These are phyloP conservation scores for Fusarium kyushuense DNA, from an alignment of 2,329 filamentous ascomycete genomes.

Conservation along the genomic window DNA sequence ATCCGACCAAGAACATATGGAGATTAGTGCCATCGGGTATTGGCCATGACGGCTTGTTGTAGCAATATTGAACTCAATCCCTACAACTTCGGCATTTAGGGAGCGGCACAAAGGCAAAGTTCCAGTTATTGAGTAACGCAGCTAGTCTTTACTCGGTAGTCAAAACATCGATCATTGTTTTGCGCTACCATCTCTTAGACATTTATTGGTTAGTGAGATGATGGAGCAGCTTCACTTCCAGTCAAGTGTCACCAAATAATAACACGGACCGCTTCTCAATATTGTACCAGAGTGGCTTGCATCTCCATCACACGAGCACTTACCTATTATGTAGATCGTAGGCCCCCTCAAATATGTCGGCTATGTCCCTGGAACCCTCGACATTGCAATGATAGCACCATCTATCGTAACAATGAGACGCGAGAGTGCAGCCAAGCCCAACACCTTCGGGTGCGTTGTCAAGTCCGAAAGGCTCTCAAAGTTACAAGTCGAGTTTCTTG, in stretches of 20 bases:
- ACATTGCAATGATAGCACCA: too few relatives aligned
- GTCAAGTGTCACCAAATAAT: not conserved
- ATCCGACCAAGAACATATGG: not conserved
- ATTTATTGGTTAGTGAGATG: not conserved
- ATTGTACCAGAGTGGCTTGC: not conserved
- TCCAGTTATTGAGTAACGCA: not conserved
- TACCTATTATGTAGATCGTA: not conserved
- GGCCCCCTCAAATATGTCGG: not conserved
- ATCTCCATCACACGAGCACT: not conserved
- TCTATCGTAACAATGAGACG: not conserved
- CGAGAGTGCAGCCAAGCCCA: not conserved
- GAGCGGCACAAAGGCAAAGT: not conserved
- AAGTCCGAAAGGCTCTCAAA: too few relatives aligned
- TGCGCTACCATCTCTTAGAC: not conserved
- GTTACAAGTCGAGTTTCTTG: not conserved
- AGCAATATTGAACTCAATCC: not conserved
- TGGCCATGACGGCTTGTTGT: not conserved
- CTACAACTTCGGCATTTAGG: not conserved
- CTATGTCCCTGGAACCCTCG: not conserved
- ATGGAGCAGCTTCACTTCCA: not conserved
- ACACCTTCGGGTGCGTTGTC: too few relatives aligned
- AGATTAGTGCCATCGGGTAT: not conserved
- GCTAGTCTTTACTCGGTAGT: not conserved
- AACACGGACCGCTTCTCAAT: not conserved
- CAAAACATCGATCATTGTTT: not conserved